A percentile compares a stretch with the other conserved stretches of the same genome.
These are phyloP conservation scores for Pseudophaeomoniella oleicola DNA, from an alignment of 2,329 filamentous ascomycete species.

Conservation along the genomic window DNA sequence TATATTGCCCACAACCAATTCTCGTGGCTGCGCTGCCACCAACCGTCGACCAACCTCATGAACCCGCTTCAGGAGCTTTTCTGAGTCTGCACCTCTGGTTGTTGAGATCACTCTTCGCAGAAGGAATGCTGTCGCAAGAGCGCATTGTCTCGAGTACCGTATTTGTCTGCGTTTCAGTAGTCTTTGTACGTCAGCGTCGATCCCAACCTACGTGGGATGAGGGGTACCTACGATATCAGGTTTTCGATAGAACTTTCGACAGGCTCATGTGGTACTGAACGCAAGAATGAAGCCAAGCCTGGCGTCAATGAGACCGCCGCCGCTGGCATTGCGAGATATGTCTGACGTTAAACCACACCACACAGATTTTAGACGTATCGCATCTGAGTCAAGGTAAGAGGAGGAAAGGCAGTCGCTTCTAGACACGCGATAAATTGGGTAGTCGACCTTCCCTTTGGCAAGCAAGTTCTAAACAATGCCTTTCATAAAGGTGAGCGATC, in stretches of 20 bases:
- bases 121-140: conserved; percentile 78
- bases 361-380: not conserved
- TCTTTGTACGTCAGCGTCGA: conserved; percentile 29
- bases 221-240: conserved; percentile 55
- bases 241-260: conserved; percentile 74
- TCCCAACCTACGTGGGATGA: conserved; percentile 1
- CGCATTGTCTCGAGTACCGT: conserved; percentile 71
- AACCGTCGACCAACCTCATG: conserved; percentile 64
- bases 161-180: conserved; percentile 87
- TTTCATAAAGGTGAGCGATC: too few relatives aligned
- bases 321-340: conserved; percentile 41
- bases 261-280: conserved; percentile 58
- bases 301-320: conserved; percentile 48
- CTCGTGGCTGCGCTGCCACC: conserved; percentile 70
- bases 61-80: conserved; percentile 65
- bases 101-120: conserved; percentile 74
- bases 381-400: conserved; percentile 1
- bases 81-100: conserved; percentile 63
- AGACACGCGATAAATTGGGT: too few relatives aligned
- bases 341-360: too few relatives aligned
- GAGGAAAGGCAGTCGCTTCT: conserved; percentile 3
- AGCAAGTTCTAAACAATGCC: too few relatives aligned
- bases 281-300: conserved; percentile 63
- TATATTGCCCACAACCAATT: conserved; percentile 89
- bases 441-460: too few relatives aligned